Conservation (phyloP, 495 filamentous ascomycete genomes). For the Staphylotrichum longicolle region DNA sequence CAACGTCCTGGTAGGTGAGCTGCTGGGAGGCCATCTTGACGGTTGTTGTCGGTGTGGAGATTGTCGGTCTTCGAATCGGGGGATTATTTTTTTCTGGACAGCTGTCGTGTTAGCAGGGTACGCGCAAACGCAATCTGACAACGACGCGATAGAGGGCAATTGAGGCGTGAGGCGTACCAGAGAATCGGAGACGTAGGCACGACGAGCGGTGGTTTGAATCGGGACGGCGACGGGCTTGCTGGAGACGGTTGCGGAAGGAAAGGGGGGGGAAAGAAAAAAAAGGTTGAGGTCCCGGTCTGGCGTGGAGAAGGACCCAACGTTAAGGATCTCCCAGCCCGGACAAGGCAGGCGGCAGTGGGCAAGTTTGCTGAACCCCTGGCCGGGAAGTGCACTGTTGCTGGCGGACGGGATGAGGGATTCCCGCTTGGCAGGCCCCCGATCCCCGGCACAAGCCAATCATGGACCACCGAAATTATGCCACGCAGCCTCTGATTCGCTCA, state of each 20-base stretch:
- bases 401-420: neutral
- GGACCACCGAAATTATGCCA: conserved; percentile 13
- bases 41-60: conserved; percentile 19
- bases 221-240: conserved; percentile 10
- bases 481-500: conserved; percentile 23
- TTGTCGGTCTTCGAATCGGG: conserved; percentile 17
- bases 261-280: conserved; percentile 19
- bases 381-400: neutral
- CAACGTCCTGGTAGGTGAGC: conserved; percentile 80
- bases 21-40: conserved; percentile 68
- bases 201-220: conserved; percentile 8
- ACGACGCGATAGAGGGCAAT: neutral
- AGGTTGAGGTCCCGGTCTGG: conserved; percentile 17
- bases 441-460: conserved; percentile 20
- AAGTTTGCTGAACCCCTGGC: conserved; percentile 16
- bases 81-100: conserved; percentile 24
- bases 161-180: conserved; percentile 4
- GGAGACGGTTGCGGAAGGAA: conserved; percentile 18
- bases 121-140: neutral
- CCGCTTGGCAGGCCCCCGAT: conserved; percentile 19
- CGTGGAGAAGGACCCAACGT: conserved; percentile 10
- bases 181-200: conserved; percentile 20
- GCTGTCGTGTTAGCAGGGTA: conserved; percentile 24
- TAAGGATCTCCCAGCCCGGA: conserved; percentile 11
- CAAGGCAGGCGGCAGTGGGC: conserved; percentile 15